Evolutionary conservation across 768 basidiomycete species (phyloP).

Genomic region (Macrolepiota dolichaula): DNA sequence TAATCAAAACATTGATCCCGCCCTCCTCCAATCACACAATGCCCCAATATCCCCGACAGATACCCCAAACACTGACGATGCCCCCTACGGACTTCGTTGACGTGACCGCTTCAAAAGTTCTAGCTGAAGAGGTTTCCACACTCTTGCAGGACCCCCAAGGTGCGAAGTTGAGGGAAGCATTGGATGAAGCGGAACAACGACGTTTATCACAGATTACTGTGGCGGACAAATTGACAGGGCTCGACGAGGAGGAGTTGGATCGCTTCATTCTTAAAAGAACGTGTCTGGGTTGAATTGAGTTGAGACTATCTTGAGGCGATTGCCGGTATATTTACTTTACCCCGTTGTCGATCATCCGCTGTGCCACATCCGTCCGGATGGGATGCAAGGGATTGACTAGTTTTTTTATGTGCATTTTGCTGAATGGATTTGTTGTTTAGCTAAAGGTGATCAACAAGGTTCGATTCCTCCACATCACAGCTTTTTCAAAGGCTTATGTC

Average conservation of each 20-base stretch:
- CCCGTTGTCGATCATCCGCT: not conserved
- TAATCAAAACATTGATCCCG: conserved; percentile 54
- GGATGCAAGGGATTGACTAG: not conserved
- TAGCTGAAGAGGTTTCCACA: conserved; percentile 67
- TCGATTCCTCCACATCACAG: conserved; percentile 44
- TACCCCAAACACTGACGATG: conserved; percentile 15
- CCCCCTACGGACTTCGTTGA: conserved; percentile 45
- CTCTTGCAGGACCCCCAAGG: conserved; percentile 65
- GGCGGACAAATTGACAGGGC: conserved; percentile 62
- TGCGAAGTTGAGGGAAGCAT: conserved; percentile 51
- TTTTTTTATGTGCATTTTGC: conserved; percentile 28
- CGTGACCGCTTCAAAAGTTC: conserved; percentile 54
- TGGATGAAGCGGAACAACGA: conserved; percentile 65
- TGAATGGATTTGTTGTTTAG: conserved; percentile 46
- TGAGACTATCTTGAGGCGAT: conserved; percentile 86
- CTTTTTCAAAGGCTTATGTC: conserved; percentile 22
- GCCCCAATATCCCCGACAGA: conserved; percentile 7
- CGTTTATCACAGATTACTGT: conserved; percentile 51
- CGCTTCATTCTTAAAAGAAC: conserved; percentile 78
- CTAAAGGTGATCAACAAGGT: conserved; percentile 74
- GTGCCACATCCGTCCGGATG: conserved; percentile 2
- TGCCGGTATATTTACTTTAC: conserved; percentile 55
- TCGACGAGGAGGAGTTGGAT: conserved; percentile 93
- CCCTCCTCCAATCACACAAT: conserved; percentile 31
- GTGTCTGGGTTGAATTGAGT: conserved; percentile 93